Conservation (phyloP, 2,329 filamentous ascomycete genomes). For the Arachnomyces sp. region DNA sequence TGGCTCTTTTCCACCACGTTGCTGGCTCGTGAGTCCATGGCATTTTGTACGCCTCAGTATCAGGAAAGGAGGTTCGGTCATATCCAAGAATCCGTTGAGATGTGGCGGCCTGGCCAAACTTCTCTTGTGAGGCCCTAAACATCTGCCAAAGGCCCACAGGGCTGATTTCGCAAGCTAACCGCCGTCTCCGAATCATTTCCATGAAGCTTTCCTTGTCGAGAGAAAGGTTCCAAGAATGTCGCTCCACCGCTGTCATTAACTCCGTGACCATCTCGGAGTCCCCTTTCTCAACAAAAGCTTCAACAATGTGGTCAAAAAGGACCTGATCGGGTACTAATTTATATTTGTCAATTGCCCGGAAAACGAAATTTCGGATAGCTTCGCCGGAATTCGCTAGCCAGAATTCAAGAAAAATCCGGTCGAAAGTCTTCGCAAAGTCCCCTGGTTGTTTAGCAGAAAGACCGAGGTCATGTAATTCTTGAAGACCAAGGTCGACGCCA, state of each 20-base stretch:
- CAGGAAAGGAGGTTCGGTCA: constrained; percentile 24
- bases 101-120: constrained; percentile 23
- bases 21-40: constrained; percentile 14
- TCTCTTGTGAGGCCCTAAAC: constrained; percentile 30
- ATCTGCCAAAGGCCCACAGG: constrained; percentile 35
- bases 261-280: constrained; percentile 24
- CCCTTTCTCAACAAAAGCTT: constrained; percentile 34
- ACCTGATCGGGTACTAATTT: constrained; percentile 30
- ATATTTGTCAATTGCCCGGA: constrained; percentile 28
- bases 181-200: constrained; percentile 27
- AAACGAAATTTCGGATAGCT: constrained; percentile 30
- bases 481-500: constrained; percentile 30
- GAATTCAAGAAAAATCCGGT: constrained; percentile 35
- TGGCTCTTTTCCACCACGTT: constrained; percentile 25
- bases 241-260: constrained; percentile 23
- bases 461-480: constrained; percentile 29
- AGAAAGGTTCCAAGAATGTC: constrained; percentile 26
- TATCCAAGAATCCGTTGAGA: constrained; percentile 31
- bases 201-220: constrained; percentile 24
- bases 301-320: constrained; percentile 33
- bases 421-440: constrained; percentile 28
- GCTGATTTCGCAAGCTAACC: constrained; percentile 25
- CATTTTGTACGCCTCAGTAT: constrained; percentile 19
- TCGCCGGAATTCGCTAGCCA: constrained; percentile 29
- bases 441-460: constrained; percentile 19